These are phyloP conservation scores for Hanseniaspora valbyensis DNA, from an alignment of 805 yeast species.

Conservation along the genomic window DNA sequence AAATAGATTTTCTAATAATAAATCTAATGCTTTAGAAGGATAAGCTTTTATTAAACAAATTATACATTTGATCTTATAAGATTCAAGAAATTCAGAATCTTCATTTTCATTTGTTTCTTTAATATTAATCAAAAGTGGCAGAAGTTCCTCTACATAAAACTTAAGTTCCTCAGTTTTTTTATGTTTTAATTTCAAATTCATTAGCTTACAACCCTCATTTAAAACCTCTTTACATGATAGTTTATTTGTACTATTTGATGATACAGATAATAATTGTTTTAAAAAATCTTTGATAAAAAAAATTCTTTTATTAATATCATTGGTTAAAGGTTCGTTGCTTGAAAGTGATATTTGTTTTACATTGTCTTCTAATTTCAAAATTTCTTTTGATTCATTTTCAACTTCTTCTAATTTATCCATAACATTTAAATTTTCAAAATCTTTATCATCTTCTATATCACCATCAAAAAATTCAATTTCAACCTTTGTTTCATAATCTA, in stretches of 20 bases:
- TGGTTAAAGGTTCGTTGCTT: constrained; percentile 28
- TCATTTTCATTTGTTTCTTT: constrained; percentile 46
- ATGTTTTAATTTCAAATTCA: constrained; percentile 45
- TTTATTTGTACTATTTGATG: constrained; percentile 34
- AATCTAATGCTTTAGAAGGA: constrained; percentile 26
- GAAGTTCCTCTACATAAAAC: constrained; percentile 45
- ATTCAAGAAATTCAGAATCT: constrained; percentile 39
- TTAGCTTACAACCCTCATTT: constrained; percentile 38
- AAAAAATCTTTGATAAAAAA: constrained; percentile 68
- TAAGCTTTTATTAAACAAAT: neutral
- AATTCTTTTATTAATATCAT: constrained; percentile 37
- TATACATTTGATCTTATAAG: neutral
- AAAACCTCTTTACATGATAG: constrained; percentile 34
- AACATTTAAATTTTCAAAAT: constrained; percentile 15
- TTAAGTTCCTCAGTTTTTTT: constrained; percentile 49
- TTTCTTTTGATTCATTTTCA: neutral
- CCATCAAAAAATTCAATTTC: constrained; percentile 21
- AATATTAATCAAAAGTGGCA: constrained; percentile 42
- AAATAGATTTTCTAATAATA: constrained; percentile 30
- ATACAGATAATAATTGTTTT: constrained; percentile 35
- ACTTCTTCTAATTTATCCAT: neutral
- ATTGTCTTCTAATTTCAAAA: neutral
- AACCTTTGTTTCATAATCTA: constrained; percentile 26
- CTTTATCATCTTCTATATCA: neutral
- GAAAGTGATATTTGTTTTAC: constrained; percentile 2